Evolutionary conservation across 768 basidiomycete species (phyloP).

Genomic region (Naganishia antarctica): DNA sequence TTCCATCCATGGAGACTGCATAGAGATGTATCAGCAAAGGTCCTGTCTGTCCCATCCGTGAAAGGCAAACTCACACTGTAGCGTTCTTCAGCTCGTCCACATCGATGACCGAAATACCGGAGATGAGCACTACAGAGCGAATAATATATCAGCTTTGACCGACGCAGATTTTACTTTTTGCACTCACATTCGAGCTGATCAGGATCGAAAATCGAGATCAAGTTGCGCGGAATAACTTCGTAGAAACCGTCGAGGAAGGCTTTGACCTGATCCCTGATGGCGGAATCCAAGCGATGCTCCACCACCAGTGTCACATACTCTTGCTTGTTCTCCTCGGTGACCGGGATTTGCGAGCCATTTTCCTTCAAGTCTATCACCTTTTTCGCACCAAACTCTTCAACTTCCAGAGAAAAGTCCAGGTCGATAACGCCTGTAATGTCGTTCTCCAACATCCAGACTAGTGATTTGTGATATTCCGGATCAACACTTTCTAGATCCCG

Average conservation of each 20-base stretch:
- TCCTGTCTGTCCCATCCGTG: not conserved
- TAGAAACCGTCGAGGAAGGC: constrained; percentile 85
- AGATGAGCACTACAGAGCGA: constrained; percentile 43
- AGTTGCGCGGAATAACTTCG: constrained; percentile 93
- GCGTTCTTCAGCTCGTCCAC: constrained; percentile 68
- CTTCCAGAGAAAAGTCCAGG: constrained; percentile 90
- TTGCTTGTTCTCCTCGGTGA: constrained; percentile 92
- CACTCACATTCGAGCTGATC: constrained; percentile 46
- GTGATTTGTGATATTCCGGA: constrained; percentile 94
- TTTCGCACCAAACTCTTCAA: constrained; percentile 93
- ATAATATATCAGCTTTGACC: constrained; percentile 2
- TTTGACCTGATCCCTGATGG: constrained; percentile 93
- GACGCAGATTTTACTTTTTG: not conserved
- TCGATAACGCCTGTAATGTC: constrained; percentile 55
- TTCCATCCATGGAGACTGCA: constrained; percentile 47
- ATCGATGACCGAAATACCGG: constrained; percentile 94
- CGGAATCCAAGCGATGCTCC: constrained; percentile 84
- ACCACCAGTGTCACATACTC: constrained; percentile 96
- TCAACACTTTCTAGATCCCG: constrained; percentile 96
- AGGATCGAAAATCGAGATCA: constrained; percentile 65
- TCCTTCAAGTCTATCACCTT: constrained; percentile 82
- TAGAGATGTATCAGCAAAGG: not conserved
- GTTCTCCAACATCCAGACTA: constrained; percentile 98
- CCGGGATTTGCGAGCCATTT: constrained; percentile 72
- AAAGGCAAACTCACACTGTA: constrained; percentile 38